Evolutionary conservation across 345 rosid species (phyloP).

Genomic region (Eucalyptus curtisii): DNA sequence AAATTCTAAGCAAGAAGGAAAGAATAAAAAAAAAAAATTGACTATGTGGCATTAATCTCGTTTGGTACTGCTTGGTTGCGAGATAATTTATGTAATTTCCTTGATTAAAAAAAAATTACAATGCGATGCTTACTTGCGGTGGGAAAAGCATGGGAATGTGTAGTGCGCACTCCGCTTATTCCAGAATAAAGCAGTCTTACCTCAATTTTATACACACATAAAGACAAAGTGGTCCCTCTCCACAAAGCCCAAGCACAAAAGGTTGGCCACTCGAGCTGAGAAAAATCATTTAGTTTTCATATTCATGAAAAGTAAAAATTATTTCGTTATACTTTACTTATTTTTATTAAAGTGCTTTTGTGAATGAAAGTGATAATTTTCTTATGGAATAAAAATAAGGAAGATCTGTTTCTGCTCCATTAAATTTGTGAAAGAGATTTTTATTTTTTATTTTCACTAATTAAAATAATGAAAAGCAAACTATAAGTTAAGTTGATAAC

Average conservation of each 20-base stretch:
- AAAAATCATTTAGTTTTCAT: neutral
- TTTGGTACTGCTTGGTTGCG: neutral
- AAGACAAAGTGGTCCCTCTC: neutral
- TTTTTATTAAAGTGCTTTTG: neutral
- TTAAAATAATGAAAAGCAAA: neutral
- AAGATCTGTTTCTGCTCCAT: too few relatives aligned
- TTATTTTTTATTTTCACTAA: neutral
- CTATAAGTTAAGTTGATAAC: neutral
- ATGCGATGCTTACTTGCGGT: neutral
- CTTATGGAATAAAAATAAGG: neutral
- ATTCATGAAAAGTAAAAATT: neutral
- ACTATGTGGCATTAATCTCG: neutral
- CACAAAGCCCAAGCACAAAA: neutral
- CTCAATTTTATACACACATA: neutral
- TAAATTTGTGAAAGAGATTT: neutral
- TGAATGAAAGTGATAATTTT: neutral
- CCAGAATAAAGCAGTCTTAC: slow-evolving; percentile 6
- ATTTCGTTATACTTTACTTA: neutral
- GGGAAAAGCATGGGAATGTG: slow-evolving; percentile 25
- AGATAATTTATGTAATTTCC: neutral
- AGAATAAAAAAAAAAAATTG: neutral
- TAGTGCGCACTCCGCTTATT: slow-evolving; percentile 36
- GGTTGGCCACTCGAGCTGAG: neutral
- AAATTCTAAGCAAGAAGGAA: neutral
- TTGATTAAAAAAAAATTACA: neutral